phyloP scores from a whole-genome alignment of 139 green algal species.

The Desmodesmus armatus region DNA sequence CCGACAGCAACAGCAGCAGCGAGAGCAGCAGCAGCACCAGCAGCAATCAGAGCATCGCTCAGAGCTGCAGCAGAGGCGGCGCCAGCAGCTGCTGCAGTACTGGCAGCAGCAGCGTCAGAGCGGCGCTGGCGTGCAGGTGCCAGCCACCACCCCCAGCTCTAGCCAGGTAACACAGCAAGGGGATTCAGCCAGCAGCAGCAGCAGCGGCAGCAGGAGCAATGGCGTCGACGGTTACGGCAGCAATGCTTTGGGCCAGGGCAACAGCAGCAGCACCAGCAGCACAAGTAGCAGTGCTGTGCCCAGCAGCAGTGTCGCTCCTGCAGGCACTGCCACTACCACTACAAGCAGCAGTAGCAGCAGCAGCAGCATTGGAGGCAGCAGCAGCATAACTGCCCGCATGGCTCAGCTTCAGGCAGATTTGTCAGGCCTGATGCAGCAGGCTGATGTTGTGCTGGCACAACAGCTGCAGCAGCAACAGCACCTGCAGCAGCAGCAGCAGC shows the following conservation, averaged over 20 bases:
- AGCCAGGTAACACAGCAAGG: no score
- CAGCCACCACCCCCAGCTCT: no score
- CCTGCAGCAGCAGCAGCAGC: neutral
- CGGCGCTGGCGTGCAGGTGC: no score
- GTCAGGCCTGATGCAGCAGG: constrained; percentile 11
- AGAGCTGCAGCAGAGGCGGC: no score
- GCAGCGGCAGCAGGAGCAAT: neutral
- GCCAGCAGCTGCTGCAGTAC: neutral
- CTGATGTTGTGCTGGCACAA: neutral
- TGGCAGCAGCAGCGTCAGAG: neutral
- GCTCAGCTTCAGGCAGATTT: constrained; percentile 10
- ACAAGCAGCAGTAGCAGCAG: neutral
- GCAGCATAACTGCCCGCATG: neutral
- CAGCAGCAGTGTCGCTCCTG: neutral
- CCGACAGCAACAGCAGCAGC: neutral
- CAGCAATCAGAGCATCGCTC: no score
- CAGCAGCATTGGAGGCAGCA: neutral
- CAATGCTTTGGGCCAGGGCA: neutral
- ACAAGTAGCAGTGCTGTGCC: neutral
- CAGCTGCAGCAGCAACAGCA: neutral
- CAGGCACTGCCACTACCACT: neutral
- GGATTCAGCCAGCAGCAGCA: neutral
- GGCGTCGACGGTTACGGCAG: neutral
- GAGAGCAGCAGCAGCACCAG: neutral
- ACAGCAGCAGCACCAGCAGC: neutral